Conservation (phyloP, 208 protist species). For the Histomonas meleagridis region DNA sequence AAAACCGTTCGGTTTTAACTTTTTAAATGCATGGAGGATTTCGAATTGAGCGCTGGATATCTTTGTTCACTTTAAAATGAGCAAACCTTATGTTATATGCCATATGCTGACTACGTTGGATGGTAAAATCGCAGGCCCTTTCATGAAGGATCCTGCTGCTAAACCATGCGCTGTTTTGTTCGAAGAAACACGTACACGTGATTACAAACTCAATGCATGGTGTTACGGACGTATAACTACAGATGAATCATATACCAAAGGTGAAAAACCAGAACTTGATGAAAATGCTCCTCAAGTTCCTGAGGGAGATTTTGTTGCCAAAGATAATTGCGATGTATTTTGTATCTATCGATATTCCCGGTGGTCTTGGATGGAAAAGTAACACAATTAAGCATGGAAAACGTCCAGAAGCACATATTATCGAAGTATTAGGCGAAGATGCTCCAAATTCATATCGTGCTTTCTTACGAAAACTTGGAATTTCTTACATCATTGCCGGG, state of each 20-base stretch:
- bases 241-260: neutral
- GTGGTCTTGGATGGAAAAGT: neutral
- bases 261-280: neutral
- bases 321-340: neutral
- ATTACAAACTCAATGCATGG: neutral
- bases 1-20: no score
- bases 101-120: neutral
- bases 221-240: neutral
- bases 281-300: neutral
- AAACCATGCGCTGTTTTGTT: no score
- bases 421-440: neutral
- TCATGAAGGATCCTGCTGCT: no score
- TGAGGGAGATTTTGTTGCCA: neutral
- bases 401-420: neutral
- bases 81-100: neutral
- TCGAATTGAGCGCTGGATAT: no score
- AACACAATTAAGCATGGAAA: neutral
- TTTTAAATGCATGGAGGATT: no score
- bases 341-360: neutral
- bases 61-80: no score
- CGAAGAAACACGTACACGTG: neutral
- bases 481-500: neutral
- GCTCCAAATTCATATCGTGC: neutral
- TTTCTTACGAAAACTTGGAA: neutral
- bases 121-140: neutral